These are phyloP conservation scores for Aspergillus flavus DNA, from an alignment of 2,329 filamentous ascomycete genomes.

Conservation along the genomic window DNA sequence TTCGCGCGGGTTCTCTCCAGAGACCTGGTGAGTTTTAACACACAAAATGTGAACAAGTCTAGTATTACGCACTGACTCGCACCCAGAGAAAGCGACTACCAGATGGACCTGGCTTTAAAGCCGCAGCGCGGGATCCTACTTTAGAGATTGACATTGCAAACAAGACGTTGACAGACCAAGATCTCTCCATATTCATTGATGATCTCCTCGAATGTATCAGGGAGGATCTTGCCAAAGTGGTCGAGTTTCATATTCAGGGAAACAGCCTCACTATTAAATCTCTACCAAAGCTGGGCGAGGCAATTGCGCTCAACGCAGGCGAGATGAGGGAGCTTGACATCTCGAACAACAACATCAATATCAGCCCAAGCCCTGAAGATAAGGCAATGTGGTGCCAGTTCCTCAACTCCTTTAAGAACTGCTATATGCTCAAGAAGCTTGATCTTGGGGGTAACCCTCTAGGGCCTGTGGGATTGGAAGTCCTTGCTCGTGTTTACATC, in stretches of 20 bases:
- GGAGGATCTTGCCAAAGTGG: constrained; percentile 40
- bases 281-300: constrained; percentile 43
- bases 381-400: constrained; percentile 48
- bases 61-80: not conserved
- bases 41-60: not conserved
- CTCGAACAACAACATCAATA: constrained; percentile 48
- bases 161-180: constrained; percentile 51
- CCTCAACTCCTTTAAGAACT: constrained; percentile 45
- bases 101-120: constrained; percentile 28
- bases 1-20: constrained; percentile 49
- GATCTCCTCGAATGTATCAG: constrained; percentile 45
- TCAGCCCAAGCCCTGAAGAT: constrained; percentile 38
- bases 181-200: constrained; percentile 45
- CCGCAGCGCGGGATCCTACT: constrained; percentile 34
- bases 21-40: constrained; percentile 39
- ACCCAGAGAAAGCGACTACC: constrained; percentile 40
- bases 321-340: constrained; percentile 52
- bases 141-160: constrained; percentile 51
- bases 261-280: constrained; percentile 49
- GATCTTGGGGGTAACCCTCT: constrained; percentile 50
- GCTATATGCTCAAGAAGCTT: constrained; percentile 47
- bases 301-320: constrained; percentile 45
- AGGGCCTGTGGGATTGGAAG: constrained; percentile 49
- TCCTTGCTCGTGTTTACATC: constrained; percentile 47
- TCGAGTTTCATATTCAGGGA: constrained; percentile 49